phyloP scores from a whole-genome alignment of 176 grass and related monocot species.

The Oryza nivara region DNA sequence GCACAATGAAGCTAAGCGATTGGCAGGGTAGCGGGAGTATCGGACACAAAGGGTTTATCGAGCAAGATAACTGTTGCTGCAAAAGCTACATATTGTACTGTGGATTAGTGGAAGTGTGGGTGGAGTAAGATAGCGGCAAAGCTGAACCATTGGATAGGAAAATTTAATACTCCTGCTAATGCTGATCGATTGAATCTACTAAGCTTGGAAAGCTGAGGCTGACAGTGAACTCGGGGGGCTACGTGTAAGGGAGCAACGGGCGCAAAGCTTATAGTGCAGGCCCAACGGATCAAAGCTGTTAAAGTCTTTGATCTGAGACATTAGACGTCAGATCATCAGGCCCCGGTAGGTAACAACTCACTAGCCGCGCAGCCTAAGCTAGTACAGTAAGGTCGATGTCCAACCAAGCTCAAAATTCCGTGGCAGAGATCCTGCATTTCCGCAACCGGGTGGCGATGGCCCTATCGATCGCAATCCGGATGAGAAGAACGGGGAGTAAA shows the following conservation, averaged over 20 bases:
- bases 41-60: background rate
- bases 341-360: conserved; percentile 20
- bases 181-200: background rate
- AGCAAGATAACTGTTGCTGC: background rate
- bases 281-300: background rate
- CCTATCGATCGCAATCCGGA: conserved; percentile 13
- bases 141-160: conserved; percentile 3
- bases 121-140: conserved; percentile 33
- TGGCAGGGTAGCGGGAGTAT: background rate
- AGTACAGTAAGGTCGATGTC: background rate
- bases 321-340: background rate
- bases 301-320: conserved; percentile 7
- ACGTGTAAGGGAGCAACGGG: conserved; percentile 38
- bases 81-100: background rate
- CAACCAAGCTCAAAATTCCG: background rate
- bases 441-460: background rate
- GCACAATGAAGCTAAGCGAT: conserved; percentile 2
- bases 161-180: background rate
- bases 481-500: conserved; percentile 28
- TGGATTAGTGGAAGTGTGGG: background rate
- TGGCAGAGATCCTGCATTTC: background rate
- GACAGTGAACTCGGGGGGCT: background rate
- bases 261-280: conserved; percentile 1
- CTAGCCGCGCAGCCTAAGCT: background rate
- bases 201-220: background rate